Conservation (phyloP, 768 basidiomycete genomes). For the Podaxis carcinomalis region DNA sequence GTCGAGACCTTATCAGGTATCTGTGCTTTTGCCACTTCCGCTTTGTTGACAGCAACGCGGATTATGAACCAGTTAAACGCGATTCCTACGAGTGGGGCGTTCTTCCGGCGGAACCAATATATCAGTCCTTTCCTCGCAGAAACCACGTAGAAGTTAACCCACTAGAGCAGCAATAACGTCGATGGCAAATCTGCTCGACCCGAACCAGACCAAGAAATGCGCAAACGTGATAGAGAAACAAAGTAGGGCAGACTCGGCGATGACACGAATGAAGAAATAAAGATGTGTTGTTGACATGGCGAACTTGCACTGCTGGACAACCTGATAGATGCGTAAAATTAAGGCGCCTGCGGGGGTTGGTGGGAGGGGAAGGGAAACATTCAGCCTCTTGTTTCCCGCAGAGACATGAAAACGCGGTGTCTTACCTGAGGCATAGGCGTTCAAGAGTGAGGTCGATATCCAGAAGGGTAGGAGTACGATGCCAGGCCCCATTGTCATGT, state of each 20-base stretch:
- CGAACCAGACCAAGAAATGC: neutral
- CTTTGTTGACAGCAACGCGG: neutral
- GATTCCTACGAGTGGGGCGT: neutral
- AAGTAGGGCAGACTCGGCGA: conserved; percentile 2
- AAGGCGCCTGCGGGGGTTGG: neutral
- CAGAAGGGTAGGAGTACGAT: neutral
- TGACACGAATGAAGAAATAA: neutral
- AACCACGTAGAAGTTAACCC: neutral
- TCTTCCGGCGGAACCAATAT: neutral
- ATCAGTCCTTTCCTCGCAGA: neutral
- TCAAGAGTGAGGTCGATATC: neutral
- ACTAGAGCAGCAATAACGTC: neutral
- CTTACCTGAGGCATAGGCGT: neutral
- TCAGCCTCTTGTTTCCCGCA: too few relatives aligned
- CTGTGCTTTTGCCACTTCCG: neutral
- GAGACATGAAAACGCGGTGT: too few relatives aligned
- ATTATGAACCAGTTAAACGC: conserved; percentile 5
- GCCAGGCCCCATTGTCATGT: neutral
- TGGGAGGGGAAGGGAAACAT: too few relatives aligned
- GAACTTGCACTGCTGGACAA: neutral
- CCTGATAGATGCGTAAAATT: neutral
- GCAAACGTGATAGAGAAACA: neutral
- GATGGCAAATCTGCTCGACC: neutral
- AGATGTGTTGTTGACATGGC: neutral
- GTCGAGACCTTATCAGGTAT: neutral